Percentiles rank a stretch among this genome's conserved stretches.
Conservation (phyloP, 2,329 filamentous ascomycete species). For the Alternaria incomplexa region DNA sequence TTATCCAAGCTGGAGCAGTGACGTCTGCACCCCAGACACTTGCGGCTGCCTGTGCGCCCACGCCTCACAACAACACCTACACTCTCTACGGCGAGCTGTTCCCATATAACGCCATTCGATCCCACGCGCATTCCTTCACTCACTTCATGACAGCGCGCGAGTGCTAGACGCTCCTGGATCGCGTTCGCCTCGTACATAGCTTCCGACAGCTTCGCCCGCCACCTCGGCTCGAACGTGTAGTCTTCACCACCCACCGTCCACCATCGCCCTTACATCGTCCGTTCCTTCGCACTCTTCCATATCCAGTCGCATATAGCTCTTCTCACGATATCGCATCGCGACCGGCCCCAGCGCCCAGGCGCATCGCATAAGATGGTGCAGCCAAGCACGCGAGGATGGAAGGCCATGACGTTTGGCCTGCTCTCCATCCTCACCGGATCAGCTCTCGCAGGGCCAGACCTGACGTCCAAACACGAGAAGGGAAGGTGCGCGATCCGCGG, state of each 20-base stretch:
- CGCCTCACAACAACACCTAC: conserved; percentile 6
- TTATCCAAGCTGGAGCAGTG: conserved; percentile 16
- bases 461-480: conserved; percentile 71
- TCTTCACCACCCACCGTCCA: not conserved
- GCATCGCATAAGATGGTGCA: conserved; percentile 26
- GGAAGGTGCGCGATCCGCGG: conserved; percentile 90
- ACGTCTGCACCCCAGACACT: conserved; percentile 23
- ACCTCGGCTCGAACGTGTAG: conserved; percentile 15
- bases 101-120: not conserved
- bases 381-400: conserved; percentile 30
- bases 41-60: conserved; percentile 16
- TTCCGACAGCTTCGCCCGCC: conserved; percentile 17
- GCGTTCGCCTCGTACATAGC: not conserved
- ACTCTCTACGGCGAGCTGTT: not conserved
- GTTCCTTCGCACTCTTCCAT: not conserved
- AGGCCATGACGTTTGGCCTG: conserved; percentile 33
- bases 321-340: not conserved
- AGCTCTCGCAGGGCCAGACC: conserved; percentile 38
- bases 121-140: not conserved
- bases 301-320: not conserved
- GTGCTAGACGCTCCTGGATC: not conserved
- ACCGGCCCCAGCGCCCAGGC: conserved; percentile 15
- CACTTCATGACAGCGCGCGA: not conserved
- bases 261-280: not conserved
- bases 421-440: conserved; percentile 37